Conservation (phyloP, 1,139 yeast genomes). For the Hyphopichia wangnamkhiaoensis region DNA sequence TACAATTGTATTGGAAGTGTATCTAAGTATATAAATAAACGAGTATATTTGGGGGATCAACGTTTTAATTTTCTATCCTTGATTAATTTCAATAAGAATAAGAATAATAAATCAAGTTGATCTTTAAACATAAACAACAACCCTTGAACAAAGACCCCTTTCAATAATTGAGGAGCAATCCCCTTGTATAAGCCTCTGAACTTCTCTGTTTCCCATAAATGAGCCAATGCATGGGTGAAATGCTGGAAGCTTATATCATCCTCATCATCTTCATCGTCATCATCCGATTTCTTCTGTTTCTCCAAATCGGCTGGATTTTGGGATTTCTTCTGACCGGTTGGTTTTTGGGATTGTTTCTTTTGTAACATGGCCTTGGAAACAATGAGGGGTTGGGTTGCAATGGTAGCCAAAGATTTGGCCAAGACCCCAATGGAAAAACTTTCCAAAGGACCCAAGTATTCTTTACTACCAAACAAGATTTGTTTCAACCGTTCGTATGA, state of each 20-base stretch:
- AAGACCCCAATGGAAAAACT: constrained; percentile 75
- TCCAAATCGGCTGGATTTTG: constrained; percentile 6
- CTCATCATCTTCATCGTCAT: constrained; percentile 24
- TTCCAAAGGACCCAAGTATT: constrained; percentile 60
- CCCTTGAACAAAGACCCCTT: constrained; percentile 87
- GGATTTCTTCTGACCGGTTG: too few species aligned
- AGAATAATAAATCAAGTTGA: constrained; percentile 52
- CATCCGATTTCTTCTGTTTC: constrained; percentile 10
- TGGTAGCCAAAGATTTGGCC: constrained; percentile 79
- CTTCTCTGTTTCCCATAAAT: constrained; percentile 45
- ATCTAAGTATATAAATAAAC: too few species aligned
- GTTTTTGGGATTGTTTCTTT: constrained; percentile 38
- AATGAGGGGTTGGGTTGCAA: constrained; percentile 82
- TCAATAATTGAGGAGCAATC: constrained; percentile 73
- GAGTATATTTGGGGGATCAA: neutral
- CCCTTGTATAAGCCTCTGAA: constrained; percentile 70
- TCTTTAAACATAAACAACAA: constrained; percentile 81
- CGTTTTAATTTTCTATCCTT: constrained; percentile 14
- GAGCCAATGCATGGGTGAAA: constrained; percentile 45
- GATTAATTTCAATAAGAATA: constrained; percentile 36
- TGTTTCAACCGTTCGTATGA: constrained; percentile 71
- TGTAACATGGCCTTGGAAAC: constrained; percentile 84
- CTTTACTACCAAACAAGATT: constrained; percentile 48
- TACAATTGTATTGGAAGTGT: too few species aligned
- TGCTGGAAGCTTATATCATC: constrained; percentile 39